Base-by-base conservation (phyloP, 441 rosid species). In the Gossypium lobatum region DNA sequence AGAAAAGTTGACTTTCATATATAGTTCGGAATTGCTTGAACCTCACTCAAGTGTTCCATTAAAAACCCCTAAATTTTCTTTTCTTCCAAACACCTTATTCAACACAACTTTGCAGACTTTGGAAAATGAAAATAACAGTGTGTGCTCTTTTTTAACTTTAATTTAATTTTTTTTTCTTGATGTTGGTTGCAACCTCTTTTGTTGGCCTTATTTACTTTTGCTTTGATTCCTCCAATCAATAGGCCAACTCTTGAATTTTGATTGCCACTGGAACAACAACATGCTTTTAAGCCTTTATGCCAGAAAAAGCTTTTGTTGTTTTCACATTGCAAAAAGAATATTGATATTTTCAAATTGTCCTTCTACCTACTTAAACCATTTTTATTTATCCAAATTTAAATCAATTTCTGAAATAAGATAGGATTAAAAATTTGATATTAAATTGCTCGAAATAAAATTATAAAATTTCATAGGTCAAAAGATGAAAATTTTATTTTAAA, bases 21-120 rank as follows among this genome's bases (percentile, higher is more conserved):
- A 23, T 58, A 11, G 11, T 14, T 53, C 14, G 52, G 70, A n/a
- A 80, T 76, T 72, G 54, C 82, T 75, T 74, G 20, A 68, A 18
- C 9, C 8, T 69, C 45, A 78, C 76, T 78, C 82, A 25, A 57
- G 9, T 6, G 7, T 6, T 23, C 23, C 3, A 73, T 61, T 46
- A 50, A n/a, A 34, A 34, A 9, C 26, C 57, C 11, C 5, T 37
- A 26, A 58, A 20, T 3, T 14, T 37, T 4, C 10, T 55, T 55
- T 55, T 21, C 23, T 21, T 9, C 23, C 52, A 25, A 10, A 54
- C 18, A 20, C 21, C 23, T 42, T 2, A 4, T 16, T 34, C 34
- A 21, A 42, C 16, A 17, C 46, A 48, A 23, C 31, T 59, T 50
- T 18, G 16, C 59, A 54, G 53, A 20, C n/a, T 8, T 1, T 11